These are phyloP conservation scores for Bruguiera parviflora DNA, from an alignment of 345 rosid genomes.

Conservation along the genomic window DNA sequence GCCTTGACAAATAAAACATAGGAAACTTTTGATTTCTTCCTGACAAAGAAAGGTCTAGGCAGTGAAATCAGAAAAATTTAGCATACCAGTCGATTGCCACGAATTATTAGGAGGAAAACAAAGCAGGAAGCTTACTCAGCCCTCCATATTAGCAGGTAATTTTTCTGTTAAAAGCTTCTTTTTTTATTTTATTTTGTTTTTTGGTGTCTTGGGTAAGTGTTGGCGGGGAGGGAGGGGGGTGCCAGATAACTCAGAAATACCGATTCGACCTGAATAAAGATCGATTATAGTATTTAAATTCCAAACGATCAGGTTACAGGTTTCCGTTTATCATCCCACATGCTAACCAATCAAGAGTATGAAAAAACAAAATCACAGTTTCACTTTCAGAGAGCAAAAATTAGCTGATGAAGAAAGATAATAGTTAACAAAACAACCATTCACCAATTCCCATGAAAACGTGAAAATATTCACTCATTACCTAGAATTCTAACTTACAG, in stretches of 20 bases:
- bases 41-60: too few species aligned
- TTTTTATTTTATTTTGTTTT: too few species aligned
- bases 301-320: background rate
- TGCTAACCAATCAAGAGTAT: background rate
- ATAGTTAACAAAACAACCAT: background rate
- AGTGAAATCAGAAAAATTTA: too few species aligned
- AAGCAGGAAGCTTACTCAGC: too few species aligned
- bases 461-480: slow-evolving; percentile 5
- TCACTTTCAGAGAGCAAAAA: background rate
- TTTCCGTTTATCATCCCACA: background rate
- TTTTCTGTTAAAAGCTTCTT: too few species aligned
- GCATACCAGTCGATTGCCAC: too few species aligned
- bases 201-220: too few species aligned
- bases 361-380: background rate
- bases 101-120: too few species aligned
- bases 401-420: background rate
- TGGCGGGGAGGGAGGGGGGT: too few species aligned
- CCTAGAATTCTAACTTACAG: background rate
- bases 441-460: background rate
- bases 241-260: background rate
- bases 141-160: too few species aligned
- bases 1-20: too few species aligned
- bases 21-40: too few species aligned
- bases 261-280: background rate
- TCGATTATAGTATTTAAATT: background rate